Evolutionary conservation across 106 monocot genomes (phyloP).

Genomic region (Dactylorhiza incarnata): DNA sequence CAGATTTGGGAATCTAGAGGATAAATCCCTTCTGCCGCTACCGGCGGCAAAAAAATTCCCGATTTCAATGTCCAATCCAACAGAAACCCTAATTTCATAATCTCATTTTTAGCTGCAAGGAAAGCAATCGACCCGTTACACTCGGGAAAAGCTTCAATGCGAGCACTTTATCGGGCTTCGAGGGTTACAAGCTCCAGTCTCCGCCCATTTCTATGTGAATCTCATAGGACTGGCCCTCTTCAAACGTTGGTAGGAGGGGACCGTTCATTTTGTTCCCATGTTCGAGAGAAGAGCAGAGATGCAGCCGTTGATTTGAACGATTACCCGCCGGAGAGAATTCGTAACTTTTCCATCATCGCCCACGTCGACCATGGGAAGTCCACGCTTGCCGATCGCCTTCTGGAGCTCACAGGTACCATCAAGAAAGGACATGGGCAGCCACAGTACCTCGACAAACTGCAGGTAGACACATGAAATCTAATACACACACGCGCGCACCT

Average conservation of each 20-base stretch:
- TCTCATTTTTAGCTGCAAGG: background rate
- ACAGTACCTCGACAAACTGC: slow-evolving; percentile 94
- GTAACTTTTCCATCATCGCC: slow-evolving; percentile 96
- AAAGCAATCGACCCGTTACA: background rate
- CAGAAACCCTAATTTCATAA: background rate
- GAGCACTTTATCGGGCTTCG: slow-evolving; percentile 9
- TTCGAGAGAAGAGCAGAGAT: slow-evolving; percentile 21
- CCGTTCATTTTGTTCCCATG: slow-evolving; percentile 25
- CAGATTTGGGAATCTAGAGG: too few species aligned
- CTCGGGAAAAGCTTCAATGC: slow-evolving; percentile 6
- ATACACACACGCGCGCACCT: too few species aligned
- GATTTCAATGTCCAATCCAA: background rate
- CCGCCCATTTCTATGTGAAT: background rate
- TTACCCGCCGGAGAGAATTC: slow-evolving; percentile 73
- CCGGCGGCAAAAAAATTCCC: background rate
- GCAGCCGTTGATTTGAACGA: slow-evolving; percentile 49
- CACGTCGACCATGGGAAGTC: slow-evolving; percentile 96
- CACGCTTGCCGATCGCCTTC: slow-evolving; percentile 82
- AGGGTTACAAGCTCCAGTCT: slow-evolving; percentile 7
- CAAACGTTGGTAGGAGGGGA: background rate
- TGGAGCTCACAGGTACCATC: slow-evolving; percentile 90
- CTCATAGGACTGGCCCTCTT: background rate
- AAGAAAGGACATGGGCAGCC: slow-evolving; percentile 92
- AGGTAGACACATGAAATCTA: slow-evolving; percentile 26
- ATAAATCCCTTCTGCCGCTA: too few species aligned